These are phyloP conservation scores for Alternaria brassicicola DNA, from an alignment of 2,329 filamentous ascomycete species.

Conservation along the genomic window DNA sequence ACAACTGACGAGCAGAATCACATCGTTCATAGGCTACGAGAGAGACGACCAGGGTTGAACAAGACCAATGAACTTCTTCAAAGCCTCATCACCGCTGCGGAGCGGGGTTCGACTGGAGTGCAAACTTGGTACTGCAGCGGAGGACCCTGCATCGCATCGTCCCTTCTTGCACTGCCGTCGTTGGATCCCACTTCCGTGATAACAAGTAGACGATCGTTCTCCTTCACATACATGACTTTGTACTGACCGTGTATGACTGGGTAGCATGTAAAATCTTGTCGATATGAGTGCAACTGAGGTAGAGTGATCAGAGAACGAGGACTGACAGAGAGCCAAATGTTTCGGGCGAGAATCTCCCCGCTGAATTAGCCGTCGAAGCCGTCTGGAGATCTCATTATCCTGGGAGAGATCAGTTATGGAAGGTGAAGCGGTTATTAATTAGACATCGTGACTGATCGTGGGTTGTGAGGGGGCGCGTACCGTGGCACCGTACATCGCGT, in stretches of 20 bases:
- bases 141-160: slow-evolving; percentile 6
- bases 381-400: background rate
- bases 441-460: background rate
- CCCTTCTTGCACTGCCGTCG: slow-evolving; percentile 1
- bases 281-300: background rate
- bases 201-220: background rate
- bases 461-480: background rate
- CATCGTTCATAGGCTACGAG: background rate
- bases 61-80: background rate
- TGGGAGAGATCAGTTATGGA: background rate
- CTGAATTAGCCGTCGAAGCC: background rate
- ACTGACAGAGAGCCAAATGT: background rate
- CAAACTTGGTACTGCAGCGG: background rate
- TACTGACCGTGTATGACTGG: background rate
- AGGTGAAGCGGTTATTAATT: background rate
- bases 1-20: background rate
- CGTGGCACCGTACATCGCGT: background rate
- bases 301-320: background rate
- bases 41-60: background rate
- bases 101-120: slow-evolving; percentile 5
- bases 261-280: background rate
- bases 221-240: background rate
- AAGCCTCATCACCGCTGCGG: background rate
- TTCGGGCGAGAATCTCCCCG: background rate
- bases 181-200: background rate